A percentile compares a stretch with the other conserved stretches of the same genome.
Evolutionary conservation across 192 early-diverging fungal species (phyloP).

Genomic region (Spinellus fusiger): DNA sequence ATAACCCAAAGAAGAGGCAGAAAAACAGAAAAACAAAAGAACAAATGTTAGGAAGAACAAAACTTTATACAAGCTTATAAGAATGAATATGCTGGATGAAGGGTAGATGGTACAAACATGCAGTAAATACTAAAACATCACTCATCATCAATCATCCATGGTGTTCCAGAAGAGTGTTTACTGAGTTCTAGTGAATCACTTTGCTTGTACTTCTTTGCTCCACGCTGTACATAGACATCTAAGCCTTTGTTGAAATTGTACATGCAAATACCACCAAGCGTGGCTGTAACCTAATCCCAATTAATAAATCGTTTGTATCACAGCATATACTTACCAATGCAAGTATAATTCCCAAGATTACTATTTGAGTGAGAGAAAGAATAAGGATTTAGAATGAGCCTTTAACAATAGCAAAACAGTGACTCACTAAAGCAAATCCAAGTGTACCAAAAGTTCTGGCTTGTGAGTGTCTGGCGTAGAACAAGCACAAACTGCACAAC

Average conservation of each 20-base stretch:
- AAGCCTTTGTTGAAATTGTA: conserved; percentile 26
- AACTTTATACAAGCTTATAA: too few relatives aligned
- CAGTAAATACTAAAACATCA: too few relatives aligned
- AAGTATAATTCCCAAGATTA: conserved; percentile 21
- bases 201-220: conserved; percentile 8
- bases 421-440: conserved; percentile 34
- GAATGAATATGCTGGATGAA: too few relatives aligned
- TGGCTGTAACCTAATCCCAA: conserved; percentile 1
- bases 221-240: conserved; percentile 24
- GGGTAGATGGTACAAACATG: too few relatives aligned
- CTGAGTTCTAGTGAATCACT: conserved; percentile 6
- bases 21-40: too few relatives aligned
- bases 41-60: too few relatives aligned
- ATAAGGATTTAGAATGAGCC: not conserved
- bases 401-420: too few relatives aligned
- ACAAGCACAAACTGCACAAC: conserved; percentile 29
- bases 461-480: conserved; percentile 4
- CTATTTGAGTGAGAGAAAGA: conserved; percentile 11
- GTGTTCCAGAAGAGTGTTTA: not conserved
- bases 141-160: conserved; percentile 30
- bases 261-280: conserved; percentile 21
- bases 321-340: conserved; percentile 11
- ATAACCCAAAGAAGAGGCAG: too few relatives aligned
- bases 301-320: not conserved
- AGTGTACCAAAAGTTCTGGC: conserved; percentile 24